Base-by-base conservation (phyloP, 1,139 yeast genomes). In the Saccharomyces pastorianus region DNA sequence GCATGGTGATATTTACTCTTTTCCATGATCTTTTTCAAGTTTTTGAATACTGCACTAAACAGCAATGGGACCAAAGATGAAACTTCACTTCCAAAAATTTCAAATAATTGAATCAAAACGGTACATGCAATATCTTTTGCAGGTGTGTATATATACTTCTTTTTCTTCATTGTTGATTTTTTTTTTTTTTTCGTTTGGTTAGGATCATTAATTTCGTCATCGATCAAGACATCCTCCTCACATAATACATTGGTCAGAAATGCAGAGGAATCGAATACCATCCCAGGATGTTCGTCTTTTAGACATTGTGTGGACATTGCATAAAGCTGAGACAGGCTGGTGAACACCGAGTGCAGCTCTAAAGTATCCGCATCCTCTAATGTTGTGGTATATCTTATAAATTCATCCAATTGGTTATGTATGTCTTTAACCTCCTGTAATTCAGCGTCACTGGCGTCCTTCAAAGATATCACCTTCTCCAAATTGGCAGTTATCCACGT, bases 21-120 rank as follows among this genome's bases (percentile, higher is more conserved):
- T 56, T 71, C 64, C 56, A 58, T 11, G 51, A 57, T 58, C 54
- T 69, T 71, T 55, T 70, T 72, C 28, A 73, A 49, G 20, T 66
- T 61, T 55, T 69, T 72, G 50, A 72, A 61, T 1, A 66, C 53
- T 0, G 62, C 55, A 6, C 67, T 52, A n/a, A 67, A 47, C 1
- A 71, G 44, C 8, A 67, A 53, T 2, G 76, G 70, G 2, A 65
- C 61, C 48, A 73, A 60, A 0, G 75, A 68, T 1, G 67, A 61
- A 1, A 72, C 55, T n/a, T 68, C 68, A 13, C 65, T 61, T 3
- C 71, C 69, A 58, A 68, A 72, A 0, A 59, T 54, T 53, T 69
- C 70, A 53, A 68, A 67, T 2, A 72, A 51, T n/a, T 62, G 66
- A 2, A 51, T 57, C 17, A 68, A 55, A 2, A 59, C 50, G 1